Conservation (phyloP, 306 rosid genomes). For the Prunus campanulata region DNA sequence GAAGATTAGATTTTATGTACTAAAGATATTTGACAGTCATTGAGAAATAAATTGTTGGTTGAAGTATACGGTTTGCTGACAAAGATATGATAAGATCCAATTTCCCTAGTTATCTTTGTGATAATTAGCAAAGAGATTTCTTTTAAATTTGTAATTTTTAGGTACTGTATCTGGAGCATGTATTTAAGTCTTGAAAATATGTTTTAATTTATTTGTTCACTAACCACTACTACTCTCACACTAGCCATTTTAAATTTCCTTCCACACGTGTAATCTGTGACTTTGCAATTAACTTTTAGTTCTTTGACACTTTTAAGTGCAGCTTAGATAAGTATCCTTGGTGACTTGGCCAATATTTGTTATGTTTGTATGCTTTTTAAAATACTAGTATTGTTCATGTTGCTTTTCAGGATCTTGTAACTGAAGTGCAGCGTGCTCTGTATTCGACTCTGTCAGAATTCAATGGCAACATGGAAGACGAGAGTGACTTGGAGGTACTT, state of each 20-base stretch:
- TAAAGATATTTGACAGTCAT: neutral
- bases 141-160: neutral
- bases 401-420: slow-evolving; percentile 54
- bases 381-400: neutral
- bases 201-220: neutral
- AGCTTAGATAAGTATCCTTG: neutral
- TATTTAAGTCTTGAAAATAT: neutral
- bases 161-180: neutral
- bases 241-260: neutral
- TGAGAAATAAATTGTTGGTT: neutral
- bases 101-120: neutral
- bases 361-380: neutral
- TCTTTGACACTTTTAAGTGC: neutral
- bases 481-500: slow-evolving; percentile 61
- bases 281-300: neutral
- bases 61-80: neutral
- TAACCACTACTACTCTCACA: neutral
- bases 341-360: neutral
- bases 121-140: neutral
- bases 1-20: neutral
- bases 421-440: slow-evolving; percentile 61
- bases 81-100: neutral
- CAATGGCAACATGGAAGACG: slow-evolving; percentile 35
- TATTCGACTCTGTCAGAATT: slow-evolving; percentile 33
- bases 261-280: neutral